phyloP scores from a whole-genome alignment of 805 yeast species.

The Wickerhamomyces silvicola region DNA sequence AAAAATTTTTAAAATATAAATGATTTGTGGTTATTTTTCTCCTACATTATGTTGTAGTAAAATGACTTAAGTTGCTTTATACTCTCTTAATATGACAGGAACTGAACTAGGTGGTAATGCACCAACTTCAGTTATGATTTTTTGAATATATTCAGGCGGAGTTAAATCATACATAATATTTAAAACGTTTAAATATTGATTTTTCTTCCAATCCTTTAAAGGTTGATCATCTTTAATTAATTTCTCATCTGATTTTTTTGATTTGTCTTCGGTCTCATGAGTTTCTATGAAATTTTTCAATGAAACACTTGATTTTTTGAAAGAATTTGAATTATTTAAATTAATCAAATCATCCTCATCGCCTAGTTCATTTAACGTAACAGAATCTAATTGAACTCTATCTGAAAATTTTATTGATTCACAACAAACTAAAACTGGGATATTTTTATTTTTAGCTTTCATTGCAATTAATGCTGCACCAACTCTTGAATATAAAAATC shows the following conservation, averaged over 20 bases:
- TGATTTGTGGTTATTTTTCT: no score
- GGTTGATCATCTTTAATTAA: slow-evolving; percentile 32
- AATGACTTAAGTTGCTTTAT: slow-evolving; percentile 36
- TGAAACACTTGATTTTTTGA: slow-evolving; percentile 44
- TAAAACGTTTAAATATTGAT: slow-evolving; percentile 62
- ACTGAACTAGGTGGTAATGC: slow-evolving; percentile 97
- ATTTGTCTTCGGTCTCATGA: slow-evolving; percentile 24
- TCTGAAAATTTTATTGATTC: slow-evolving; percentile 93
- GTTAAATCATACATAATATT: slow-evolving; percentile 91
- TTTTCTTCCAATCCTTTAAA: slow-evolving; percentile 56
- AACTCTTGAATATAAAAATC: slow-evolving; percentile 85
- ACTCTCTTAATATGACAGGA: slow-evolving; percentile 93
- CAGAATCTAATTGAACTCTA: slow-evolving; percentile 93
- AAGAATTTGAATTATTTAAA: slow-evolving; percentile 38
- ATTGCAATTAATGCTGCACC: slow-evolving; percentile 93
- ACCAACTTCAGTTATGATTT: slow-evolving; percentile 93
- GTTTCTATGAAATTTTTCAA: slow-evolving; percentile 55
- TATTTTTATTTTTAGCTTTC: slow-evolving; percentile 80
- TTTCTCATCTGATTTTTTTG: slow-evolving; percentile 18
- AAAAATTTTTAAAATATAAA: not conserved
- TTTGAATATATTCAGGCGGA: slow-evolving; percentile 88
- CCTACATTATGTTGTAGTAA: no score
- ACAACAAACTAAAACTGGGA: slow-evolving; percentile 93
- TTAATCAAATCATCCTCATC: slow-evolving; percentile 67
- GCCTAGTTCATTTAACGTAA: slow-evolving; percentile 85